Conservation (phyloP, 768 basidiomycete genomes). For the Goffeauzyma gilvescens region DNA sequence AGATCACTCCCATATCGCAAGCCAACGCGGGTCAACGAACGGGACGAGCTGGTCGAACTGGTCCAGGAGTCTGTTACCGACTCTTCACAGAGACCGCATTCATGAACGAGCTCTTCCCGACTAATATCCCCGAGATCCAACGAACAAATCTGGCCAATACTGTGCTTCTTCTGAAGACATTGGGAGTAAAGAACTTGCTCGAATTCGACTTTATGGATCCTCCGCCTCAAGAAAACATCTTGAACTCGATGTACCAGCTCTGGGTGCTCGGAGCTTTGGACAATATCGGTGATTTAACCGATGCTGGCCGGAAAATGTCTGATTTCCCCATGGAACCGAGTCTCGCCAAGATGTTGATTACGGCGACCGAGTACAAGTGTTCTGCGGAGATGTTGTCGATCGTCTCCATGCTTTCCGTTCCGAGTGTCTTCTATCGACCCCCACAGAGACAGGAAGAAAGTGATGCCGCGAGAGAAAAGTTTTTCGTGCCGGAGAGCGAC, state of each 20-base stretch:
- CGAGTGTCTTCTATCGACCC: slow-evolving; percentile 90
- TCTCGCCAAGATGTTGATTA: slow-evolving; percentile 97
- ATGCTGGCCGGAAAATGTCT: slow-evolving; percentile 86
- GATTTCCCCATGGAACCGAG: slow-evolving; percentile 99
- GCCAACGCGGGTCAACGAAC: slow-evolving; percentile 93
- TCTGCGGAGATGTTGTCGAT: slow-evolving; percentile 94
- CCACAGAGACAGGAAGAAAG: slow-evolving; percentile 95
- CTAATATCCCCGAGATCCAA: slow-evolving; percentile 95
- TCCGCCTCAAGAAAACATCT: slow-evolving; percentile 94
- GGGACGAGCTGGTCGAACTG: slow-evolving; percentile 89
- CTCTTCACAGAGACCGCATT: slow-evolving; percentile 93
- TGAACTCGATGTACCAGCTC: slow-evolving; percentile 98
- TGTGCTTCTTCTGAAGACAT: slow-evolving; percentile 76
- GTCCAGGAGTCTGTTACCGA: slow-evolving; percentile 88
- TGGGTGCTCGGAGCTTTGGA: slow-evolving; percentile 97
- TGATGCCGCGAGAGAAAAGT: slow-evolving; percentile 93
- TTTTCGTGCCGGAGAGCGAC: slow-evolving; percentile 94
- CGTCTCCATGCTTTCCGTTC: slow-evolving; percentile 95
- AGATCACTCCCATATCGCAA: slow-evolving; percentile 97
- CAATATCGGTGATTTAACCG: slow-evolving; percentile 90
- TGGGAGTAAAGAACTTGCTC: slow-evolving; percentile 88
- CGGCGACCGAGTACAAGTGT: slow-evolving; percentile 79
- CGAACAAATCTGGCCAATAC: slow-evolving; percentile 95
- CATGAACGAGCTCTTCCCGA: slow-evolving; percentile 85
- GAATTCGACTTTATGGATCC: slow-evolving; percentile 99